Evolutionary conservation across 305 asterid genomes (phyloP), one percentile per base, ranked within the genome.

Genomic region (Stenogyne calaminthoides): DNA sequence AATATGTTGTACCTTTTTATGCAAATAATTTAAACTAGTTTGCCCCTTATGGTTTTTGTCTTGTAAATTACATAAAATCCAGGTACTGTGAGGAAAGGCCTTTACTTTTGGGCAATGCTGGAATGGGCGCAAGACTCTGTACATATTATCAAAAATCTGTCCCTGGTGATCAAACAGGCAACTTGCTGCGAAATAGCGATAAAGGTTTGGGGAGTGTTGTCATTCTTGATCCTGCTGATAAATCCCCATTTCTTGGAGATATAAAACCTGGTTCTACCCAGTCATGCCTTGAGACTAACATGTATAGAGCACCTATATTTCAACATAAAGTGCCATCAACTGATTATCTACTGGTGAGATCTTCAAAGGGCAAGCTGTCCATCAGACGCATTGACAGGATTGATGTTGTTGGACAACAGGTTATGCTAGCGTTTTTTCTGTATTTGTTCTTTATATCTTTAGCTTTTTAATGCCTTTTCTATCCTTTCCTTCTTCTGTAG

Each of bases 1-100:
- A 64, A 47, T 22, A 10, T 16, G 0, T 69, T 39, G 42, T 16
- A 7, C 36, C 16, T 61, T 67, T 20, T 47, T 75, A 18, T 58
- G 15, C n/a, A 37, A 16, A 32, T 64, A 14, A 40, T 71, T 32
- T 76, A 34, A 64, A 25, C 40, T 70, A 46, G 64, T 59, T 67
- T 70, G 39, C 64, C n/a, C 47, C 72, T 82, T 64, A 61, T 62
- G 37, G 34, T 66, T 76, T 73, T 57, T 64, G 69, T 74, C 36
- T 47, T 51, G 29, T 61, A 55, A 76, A 60, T 80, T 51, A 11
- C 75, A 40, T 59, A 74, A 5, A 49, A 65, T 82, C 70, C 80
- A 95, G 99, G 85, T 95, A 95, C 85, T 95, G 97, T 69, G 99
- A 93, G 83, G 97, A 95, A 84, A 91, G 98, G 68, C 99, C 98